phyloP scores from a whole-genome alignment of 805 yeast genomes.

The Candida koratica region DNA sequence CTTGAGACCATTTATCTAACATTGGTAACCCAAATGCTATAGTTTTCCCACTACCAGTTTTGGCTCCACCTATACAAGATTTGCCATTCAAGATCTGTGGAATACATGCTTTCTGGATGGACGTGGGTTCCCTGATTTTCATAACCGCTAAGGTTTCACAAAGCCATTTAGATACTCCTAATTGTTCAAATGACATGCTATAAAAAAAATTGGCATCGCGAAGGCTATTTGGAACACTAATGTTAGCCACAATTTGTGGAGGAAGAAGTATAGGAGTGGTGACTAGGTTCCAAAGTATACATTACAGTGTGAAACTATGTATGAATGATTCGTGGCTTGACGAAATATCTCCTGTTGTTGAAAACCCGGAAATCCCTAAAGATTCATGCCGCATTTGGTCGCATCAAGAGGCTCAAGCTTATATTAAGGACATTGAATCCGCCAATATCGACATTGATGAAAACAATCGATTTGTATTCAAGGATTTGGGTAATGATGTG shows the following conservation, averaged over 20 bases:
- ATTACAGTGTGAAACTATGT: not conserved
- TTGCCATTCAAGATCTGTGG: conserved; percentile 79
- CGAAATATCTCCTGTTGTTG: conserved; percentile 8
- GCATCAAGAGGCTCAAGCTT: not conserved
- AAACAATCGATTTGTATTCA: conserved; percentile 13
- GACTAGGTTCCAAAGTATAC: not conserved
- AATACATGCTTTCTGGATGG: conserved; percentile 83
- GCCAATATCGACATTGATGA: conserved; percentile 8
- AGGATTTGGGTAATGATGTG: conserved; percentile 19
- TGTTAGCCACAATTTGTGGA: too few species aligned
- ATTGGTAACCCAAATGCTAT: conserved; percentile 98
- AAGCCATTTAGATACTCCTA: conserved; percentile 88
- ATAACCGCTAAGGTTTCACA: conserved; percentile 73
- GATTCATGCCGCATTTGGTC: not conserved
- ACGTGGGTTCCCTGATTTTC: conserved; percentile 80
- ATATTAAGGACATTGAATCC: not conserved
- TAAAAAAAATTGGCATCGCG: not conserved
- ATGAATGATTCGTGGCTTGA: conserved; percentile 15
- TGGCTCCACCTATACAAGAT: conserved; percentile 97
- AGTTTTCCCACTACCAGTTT: conserved; percentile 97
- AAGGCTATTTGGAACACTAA: too few species aligned
- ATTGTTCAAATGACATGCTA: conserved; percentile 47
- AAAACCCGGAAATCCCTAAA: conserved; percentile 7
- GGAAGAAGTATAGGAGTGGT: too few species aligned
- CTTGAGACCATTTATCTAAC: conserved; percentile 90